A percentile compares a stretch with the other conserved stretches of the same genome.
Conservation (phyloP, 1,284 basidiomycete genomes). For the Phlebopus sp. region DNA sequence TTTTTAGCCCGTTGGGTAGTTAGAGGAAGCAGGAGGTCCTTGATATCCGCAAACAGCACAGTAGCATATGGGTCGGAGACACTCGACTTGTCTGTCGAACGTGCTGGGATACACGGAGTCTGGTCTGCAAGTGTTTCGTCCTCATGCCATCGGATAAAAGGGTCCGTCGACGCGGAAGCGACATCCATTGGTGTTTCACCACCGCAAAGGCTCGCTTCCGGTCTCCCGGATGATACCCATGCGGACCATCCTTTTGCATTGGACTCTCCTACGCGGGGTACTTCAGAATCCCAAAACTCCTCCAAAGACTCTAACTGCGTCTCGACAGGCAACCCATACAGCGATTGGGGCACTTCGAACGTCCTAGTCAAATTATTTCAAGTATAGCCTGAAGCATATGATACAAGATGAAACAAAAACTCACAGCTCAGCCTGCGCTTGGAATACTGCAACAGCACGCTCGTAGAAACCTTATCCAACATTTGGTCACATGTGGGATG, state of each 20-base stretch:
- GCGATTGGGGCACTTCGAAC: slow-evolving; percentile 48
- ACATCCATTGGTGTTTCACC: slow-evolving; percentile 15
- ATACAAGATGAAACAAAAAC: slow-evolving; percentile 22
- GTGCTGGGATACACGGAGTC: slow-evolving; percentile 47
- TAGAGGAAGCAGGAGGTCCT: slow-evolving; percentile 64
- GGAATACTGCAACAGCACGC: slow-evolving; percentile 69
- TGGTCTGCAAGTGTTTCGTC: slow-evolving; percentile 56
- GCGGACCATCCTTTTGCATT: slow-evolving; percentile 59
- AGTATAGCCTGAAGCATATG: slow-evolving; percentile 3
- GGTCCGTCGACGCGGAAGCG: slow-evolving; percentile 42
- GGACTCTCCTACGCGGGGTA: slow-evolving; percentile 60
- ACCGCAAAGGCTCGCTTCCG: slow-evolving; percentile 22
- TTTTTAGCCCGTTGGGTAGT: slow-evolving; percentile 50
- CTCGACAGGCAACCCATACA: slow-evolving; percentile 43
- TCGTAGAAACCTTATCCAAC: slow-evolving; percentile 51
- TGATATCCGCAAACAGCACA: slow-evolving; percentile 80
- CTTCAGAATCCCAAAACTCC: slow-evolving; percentile 76
- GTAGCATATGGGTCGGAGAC: slow-evolving; percentile 76
- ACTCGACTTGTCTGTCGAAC: slow-evolving; percentile 54
- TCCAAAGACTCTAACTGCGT: slow-evolving; percentile 56
- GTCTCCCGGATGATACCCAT: slow-evolving; percentile 49
- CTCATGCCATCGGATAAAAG: slow-evolving; percentile 68
- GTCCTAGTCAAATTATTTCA: slow-evolving; percentile 37
- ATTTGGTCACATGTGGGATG: slow-evolving; percentile 8
- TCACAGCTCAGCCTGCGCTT: slow-evolving; percentile 76